Base-by-base conservation (phyloP, 2,329 filamentous ascomycete species). In the Dactylellina cionopaga region DNA sequence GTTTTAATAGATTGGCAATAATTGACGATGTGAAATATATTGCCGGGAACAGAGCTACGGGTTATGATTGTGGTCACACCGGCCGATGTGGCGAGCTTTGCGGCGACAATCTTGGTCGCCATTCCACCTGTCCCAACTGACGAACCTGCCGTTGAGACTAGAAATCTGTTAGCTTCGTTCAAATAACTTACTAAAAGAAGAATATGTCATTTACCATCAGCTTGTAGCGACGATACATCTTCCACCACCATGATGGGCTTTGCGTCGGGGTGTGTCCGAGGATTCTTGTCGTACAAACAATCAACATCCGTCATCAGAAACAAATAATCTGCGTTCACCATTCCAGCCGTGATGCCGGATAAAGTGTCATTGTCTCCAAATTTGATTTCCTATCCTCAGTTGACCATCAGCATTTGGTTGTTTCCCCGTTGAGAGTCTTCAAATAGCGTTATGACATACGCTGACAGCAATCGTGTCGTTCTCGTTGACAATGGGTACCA, bases 301-400 rank as follows among this genome's bases (percentile, higher is more conserved):
- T 99, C 95, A 49, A 99, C 95, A 79, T 99, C 95, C 0, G 95
- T 99, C 95, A 99, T 98, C 75, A 99, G 85, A 81, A 99, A 99
- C 7, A 99, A 85, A 77, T 96, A 92, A 78, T 99, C 93, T 54
- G 95, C 95, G 78, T 96, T 92, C 17, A 98, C 91, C 92, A 98
- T 98, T 76, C 91, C 95, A 0, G 95, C 92, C 0, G 95, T 96
- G 77, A 99, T 97, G 65, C 95, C 95, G 10, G 92, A 96, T 47
- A 99, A 84, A 1, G 95, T 99, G 81, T 99, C 95, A 78, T 99
- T 99, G 84, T 99, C 95, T 76, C 95, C 95, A 79, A 99, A 99
- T 84, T 98, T 98, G 83, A 99, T 99, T 85, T 99, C 95, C 75
- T 77, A 54, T 24, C 37, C 31, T 13, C 63, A 17, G 37, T 54